Base-by-base conservation (phyloP, 2,329 filamentous ascomycete species). In the Tolypocladium amazonense region DNA sequence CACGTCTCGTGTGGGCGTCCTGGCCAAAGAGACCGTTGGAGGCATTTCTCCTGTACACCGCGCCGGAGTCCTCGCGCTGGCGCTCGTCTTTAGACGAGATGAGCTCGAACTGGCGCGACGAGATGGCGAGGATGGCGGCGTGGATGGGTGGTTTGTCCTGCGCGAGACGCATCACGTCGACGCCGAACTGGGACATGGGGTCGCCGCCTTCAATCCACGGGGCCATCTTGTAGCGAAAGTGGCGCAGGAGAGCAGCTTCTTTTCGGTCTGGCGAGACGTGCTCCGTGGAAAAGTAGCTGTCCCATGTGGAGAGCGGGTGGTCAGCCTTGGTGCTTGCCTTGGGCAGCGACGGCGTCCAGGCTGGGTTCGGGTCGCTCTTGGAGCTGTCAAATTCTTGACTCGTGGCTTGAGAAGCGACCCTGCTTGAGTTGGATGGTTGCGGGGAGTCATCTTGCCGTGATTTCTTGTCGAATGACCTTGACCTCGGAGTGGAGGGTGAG, bases 131-230 rank as follows among this genome's bases (percentile, higher is more conserved):
- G 2, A 66, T 54, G 1, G 61, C 60, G 33, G 30, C 15, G 56
- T 59, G 47, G 35, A 52, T 11, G 9, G 43, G 27, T 8, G 60
- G 54, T 15, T 30, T 25, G 27, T 60, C 57, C 50, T 65, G 62
- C 20, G 59, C 64, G 25, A 65, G 58, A 37, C 56, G 57, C 64
- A 66, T 65, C 12, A 62, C 23, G n/a, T 61, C 60, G 2, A 62
- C 60, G 23, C 60, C 62, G 33, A 66, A 64, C 11, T 25, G 54
- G 25, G 60, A 61, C 9, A 45, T 43, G 4, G 62, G 53, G 30
- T 65, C 62, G 25, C 62, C 65, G 15, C 64, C 64, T 25, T 65
- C 64, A 1, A 66, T 63, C 65, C 64, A 66, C 12, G 64, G 65
- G 2, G 59, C 64, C n/a, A 63, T 63, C 27, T 61, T 61, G 52